Evolutionary conservation across 129 eudicot species (phyloP).

Genomic region (Scalesia atractyloides): DNA sequence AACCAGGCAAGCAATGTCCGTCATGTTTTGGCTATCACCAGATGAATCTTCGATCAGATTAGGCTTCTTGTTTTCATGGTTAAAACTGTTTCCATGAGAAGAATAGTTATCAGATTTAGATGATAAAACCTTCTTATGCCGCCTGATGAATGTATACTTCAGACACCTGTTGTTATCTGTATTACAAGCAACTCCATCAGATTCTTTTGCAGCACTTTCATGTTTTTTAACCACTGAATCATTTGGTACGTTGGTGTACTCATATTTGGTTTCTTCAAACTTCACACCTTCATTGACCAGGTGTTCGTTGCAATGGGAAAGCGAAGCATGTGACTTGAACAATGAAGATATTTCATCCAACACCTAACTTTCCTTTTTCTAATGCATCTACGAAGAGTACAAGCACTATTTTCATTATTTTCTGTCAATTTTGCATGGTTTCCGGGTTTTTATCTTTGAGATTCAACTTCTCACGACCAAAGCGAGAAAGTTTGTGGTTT

Average conservation of each 20-base stretch:
- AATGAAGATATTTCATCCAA: conserved; percentile 49
- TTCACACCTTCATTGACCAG: conserved; percentile 14
- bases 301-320: conserved; percentile 29
- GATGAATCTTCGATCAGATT: conserved; percentile 28
- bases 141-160: conserved; percentile 55
- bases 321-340: conserved; percentile 23
- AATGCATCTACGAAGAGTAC: conserved; percentile 53
- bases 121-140: conserved; percentile 38
- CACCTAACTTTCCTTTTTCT: conserved; percentile 58
- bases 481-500: conserved; percentile 30
- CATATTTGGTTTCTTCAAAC: conserved; percentile 24
- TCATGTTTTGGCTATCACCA: conserved; percentile 32
- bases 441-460: conserved; percentile 11
- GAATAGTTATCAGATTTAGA: conserved; percentile 26
- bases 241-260: conserved; percentile 23
- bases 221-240: conserved; percentile 25
- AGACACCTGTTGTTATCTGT: conserved; percentile 31
- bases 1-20: conserved; percentile 62
- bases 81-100: conserved; percentile 26
- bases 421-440: conserved; percentile 25
- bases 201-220: conserved; percentile 31
- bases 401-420: conserved; percentile 24
- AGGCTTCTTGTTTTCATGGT: conserved; percentile 9
- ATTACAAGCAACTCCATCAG: conserved; percentile 19
- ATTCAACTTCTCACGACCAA: conserved; percentile 22